Evolutionary conservation across 78 protist species (phyloP), one percentile per base, ranked within the genome.

Genomic region (Pigoraptor vietnamica): DNA sequence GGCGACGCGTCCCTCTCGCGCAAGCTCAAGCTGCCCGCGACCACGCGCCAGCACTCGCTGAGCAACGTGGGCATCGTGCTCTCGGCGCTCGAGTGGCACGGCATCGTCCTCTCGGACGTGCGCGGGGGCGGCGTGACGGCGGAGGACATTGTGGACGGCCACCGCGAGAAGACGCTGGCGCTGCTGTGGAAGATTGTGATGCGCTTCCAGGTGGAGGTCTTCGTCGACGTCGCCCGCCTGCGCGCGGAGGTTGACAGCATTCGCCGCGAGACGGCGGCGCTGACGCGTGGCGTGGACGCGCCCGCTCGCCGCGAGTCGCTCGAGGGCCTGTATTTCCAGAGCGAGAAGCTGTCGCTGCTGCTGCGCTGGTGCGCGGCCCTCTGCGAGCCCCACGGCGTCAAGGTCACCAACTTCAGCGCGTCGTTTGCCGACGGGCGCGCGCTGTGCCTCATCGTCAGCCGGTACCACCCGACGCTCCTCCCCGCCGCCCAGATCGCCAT

Each of bases 101-200:
- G 90, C 34, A 36, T 87, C 0, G 36, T 6, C 19, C 79, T 87
- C 23, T 0, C 23, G 19, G 35, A 33, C 1, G 67, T 39, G 0
- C 34, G 33, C 37, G 67, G 24, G 37, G 37, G 6, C 2, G 79
- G 90, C 1, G 67, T 39, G 0, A 2, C 0, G 38, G 67, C 37
- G 79, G 24, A 32, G 10, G 90, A 87, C 90, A 87, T 87, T 29
- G 90, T 87, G 79, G 79, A 39, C n/a, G 90, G 90, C 25, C 90
- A 87, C 36, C 90, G 90, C 48, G 81, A 87, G 36, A 39, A 39
- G 90, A 87, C 90, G 37, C 90, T 87, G 24, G 14, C 0, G 38
- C 90, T 87, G 37, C 79, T 87, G n/a, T 87, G 90, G 90, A 24
- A 24, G 37, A 23, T 39, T 23, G 23, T 39, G 24, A 0, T 87